Percentiles rank a stretch among this genome's conserved stretches.
Conservation (phyloP, 2,329 filamentous ascomycete species). For the Herpotrichia juniperi region DNA sequence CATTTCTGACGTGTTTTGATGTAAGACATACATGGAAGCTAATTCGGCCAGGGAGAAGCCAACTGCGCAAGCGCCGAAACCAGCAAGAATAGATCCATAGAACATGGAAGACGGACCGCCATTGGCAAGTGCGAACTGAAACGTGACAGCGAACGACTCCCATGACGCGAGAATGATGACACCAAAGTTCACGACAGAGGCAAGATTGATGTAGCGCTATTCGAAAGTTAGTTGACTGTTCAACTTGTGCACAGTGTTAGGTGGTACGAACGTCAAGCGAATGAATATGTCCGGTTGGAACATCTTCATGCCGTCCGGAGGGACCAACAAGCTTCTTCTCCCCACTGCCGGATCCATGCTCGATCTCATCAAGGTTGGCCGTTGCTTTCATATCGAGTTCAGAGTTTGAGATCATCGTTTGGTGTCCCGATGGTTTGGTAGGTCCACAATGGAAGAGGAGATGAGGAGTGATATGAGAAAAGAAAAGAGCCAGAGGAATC, state of each 20-base stretch:
- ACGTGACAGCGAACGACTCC: conserved; percentile 32
- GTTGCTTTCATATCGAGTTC: conserved; percentile 13
- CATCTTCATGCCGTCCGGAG: background rate
- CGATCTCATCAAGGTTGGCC: conserved; percentile 18
- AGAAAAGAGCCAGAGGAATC: background rate
- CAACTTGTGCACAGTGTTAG: background rate
- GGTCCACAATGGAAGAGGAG: background rate
- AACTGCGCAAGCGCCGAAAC: conserved; percentile 33
- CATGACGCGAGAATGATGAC: conserved; percentile 31
- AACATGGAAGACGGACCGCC: conserved; percentile 38
- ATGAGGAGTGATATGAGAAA: conserved; percentile 3
- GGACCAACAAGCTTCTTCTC: conserved; percentile 11
- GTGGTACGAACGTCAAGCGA: conserved; percentile 5
- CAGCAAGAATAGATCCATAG: conserved; percentile 34
- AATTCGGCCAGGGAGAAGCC: conserved; percentile 40
- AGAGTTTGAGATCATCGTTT: conserved; percentile 19
- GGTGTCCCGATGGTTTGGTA: conserved; percentile 1
- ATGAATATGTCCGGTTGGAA: background rate
- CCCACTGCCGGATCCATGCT: conserved; percentile 15
- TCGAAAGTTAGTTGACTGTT: background rate
- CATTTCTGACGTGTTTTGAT: conserved; percentile 23
- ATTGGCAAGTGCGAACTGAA: conserved; percentile 34
- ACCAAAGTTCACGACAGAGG: conserved; percentile 29
- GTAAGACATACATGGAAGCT: conserved; percentile 34
- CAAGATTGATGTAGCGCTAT: conserved; percentile 34